phyloP scores from a whole-genome alignment of 2,329 filamentous ascomycete genomes.

The Arachnopeziza araneosa region DNA sequence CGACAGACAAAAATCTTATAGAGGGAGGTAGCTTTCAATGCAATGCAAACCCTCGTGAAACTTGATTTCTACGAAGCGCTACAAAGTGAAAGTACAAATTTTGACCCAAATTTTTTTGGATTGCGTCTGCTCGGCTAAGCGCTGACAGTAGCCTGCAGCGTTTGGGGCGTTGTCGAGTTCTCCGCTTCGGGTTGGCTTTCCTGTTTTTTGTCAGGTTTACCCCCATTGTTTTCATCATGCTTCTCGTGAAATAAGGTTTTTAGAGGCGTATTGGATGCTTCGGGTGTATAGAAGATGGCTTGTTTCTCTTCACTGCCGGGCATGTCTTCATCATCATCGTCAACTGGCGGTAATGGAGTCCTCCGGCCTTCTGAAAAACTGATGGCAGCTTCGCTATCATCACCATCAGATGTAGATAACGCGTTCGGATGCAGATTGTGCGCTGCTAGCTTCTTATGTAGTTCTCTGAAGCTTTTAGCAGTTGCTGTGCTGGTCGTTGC shows the following conservation, averaged over 20 bases:
- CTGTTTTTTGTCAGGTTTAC: background rate
- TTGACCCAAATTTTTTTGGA: background rate
- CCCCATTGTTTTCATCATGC: background rate
- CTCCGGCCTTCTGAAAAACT: slow-evolving; percentile 55
- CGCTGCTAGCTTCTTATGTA: slow-evolving; percentile 55
- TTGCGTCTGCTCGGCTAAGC: background rate
- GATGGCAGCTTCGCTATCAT: slow-evolving; percentile 54
- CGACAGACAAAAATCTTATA: background rate
- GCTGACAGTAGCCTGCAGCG: background rate
- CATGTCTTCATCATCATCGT: slow-evolving; percentile 26
- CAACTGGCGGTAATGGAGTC: slow-evolving; percentile 50
- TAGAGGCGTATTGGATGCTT: slow-evolving; percentile 12
- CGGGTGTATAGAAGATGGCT: slow-evolving; percentile 29
- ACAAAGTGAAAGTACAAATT: background rate
- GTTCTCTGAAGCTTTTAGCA: slow-evolving; percentile 57
- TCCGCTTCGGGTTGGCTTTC: background rate
- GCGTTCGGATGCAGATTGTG: slow-evolving; percentile 38
- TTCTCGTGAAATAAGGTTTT: background rate
- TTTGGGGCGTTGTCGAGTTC: background rate
- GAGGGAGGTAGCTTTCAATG: background rate
- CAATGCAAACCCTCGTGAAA: background rate
- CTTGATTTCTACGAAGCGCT: background rate
- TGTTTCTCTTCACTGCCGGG: slow-evolving; percentile 17
- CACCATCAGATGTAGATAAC: slow-evolving; percentile 35
- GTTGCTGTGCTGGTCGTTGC: slow-evolving; percentile 64